phyloP scores from a whole-genome alignment of 768 basidiomycete genomes.

The Suillus cothurnatus region DNA sequence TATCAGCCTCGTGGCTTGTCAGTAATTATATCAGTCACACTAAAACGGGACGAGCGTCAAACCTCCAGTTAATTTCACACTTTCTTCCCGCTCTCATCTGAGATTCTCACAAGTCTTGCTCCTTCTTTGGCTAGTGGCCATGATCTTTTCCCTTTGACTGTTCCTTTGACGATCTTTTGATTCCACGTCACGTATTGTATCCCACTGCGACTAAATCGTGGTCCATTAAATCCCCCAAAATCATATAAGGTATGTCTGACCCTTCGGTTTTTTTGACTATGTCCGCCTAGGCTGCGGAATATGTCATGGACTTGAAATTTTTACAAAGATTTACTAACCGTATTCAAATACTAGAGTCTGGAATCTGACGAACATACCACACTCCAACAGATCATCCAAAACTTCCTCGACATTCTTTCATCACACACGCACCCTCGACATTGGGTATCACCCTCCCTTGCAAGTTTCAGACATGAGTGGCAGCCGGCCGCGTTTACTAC shows the following conservation, averaged over 20 bases:
- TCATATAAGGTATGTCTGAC: conserved; percentile 29
- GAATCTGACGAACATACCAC: conserved; percentile 21
- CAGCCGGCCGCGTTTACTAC: conserved; percentile 27
- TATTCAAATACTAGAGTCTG: conserved; percentile 18
- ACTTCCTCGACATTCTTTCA: conserved; percentile 11
- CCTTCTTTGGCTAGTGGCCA: conserved; percentile 21
- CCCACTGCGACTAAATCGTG: background rate
- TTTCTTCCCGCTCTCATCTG: background rate
- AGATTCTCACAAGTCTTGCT: conserved; percentile 3
- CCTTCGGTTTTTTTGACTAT: conserved; percentile 5
- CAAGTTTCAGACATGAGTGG: conserved; percentile 13
- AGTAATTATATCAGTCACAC: conserved; percentile 7
- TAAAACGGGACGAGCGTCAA: conserved; percentile 22
- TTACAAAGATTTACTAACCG: conserved; percentile 16
- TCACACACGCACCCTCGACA: conserved; percentile 14
- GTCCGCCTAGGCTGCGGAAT: conserved; percentile 8
- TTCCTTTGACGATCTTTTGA: conserved; percentile 15
- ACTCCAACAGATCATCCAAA: conserved; percentile 17
- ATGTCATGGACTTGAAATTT: conserved; percentile 8
- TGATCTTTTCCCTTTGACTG: conserved; percentile 12
- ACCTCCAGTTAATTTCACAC: conserved; percentile 13
- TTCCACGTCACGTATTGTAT: conserved; percentile 1
- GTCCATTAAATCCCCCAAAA: conserved; percentile 13
- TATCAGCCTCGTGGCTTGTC: conserved; percentile 8
- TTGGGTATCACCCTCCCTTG: conserved; percentile 20